These are phyloP conservation scores for Dispira simplex DNA, from an alignment of 192 early-diverging fungal genomes.

Conservation along the genomic window DNA sequence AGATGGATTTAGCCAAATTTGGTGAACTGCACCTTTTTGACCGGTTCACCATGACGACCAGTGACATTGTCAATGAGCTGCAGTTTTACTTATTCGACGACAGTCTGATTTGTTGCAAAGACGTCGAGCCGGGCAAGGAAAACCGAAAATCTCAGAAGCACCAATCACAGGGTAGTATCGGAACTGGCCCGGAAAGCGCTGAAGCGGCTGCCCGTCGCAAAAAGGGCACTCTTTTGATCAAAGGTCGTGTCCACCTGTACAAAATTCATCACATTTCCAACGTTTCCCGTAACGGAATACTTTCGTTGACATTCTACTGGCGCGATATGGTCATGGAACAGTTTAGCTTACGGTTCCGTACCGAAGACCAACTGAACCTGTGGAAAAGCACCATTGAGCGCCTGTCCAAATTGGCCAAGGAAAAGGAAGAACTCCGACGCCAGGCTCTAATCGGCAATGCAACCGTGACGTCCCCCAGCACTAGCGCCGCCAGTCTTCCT, in stretches of 20 bases:
- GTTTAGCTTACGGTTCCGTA: conserved; percentile 78
- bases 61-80: conserved; percentile 64
- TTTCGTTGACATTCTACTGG: conserved; percentile 71
- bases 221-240: conserved; percentile 20
- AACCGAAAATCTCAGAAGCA: conserved; percentile 16
- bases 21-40: conserved; percentile 75
- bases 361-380: conserved; percentile 80
- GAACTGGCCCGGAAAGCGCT: background rate
- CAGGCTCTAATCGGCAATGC: conserved; percentile 13
- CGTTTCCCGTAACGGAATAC: conserved; percentile 30
- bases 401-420: conserved; percentile 38
- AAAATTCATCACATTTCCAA: conserved; percentile 61
- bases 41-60: conserved; percentile 66
- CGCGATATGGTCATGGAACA: conserved; percentile 62
- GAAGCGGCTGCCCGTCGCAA: conserved; percentile 14
- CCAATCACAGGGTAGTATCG: conserved; percentile 3
- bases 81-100: conserved; percentile 88
- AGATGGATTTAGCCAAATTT: conserved; percentile 55
- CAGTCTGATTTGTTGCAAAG: conserved; percentile 88
- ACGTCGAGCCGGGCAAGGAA: conserved; percentile 33
- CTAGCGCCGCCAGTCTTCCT: no score
- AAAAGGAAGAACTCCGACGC: conserved; percentile 15
- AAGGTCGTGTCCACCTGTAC: conserved; percentile 72
- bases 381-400: conserved; percentile 74
- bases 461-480: conserved; percentile 1